Base-by-base conservation (phyloP, 352 stramenopile species). In the Thalassiosira delicatula region DNA sequence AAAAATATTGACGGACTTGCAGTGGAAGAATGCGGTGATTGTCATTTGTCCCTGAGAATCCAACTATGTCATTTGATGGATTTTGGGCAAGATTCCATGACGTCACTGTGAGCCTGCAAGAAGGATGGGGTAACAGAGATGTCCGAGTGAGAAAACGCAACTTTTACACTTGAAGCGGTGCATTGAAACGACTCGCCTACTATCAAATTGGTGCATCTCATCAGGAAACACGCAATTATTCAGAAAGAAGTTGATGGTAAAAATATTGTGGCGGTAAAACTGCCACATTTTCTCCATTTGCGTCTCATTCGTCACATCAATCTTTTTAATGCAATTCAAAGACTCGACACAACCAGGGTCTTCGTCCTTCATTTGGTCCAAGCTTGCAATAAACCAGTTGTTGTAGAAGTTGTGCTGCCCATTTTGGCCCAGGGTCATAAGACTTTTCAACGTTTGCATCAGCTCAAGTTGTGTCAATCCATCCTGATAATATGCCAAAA, bases 21-120 rank as follows among this genome's bases (percentile, higher is more conserved):
- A 93, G 27, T 53, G 71, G 71, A 9, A 80, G 71, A 62, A 97
- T 57, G 0, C 84, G 84, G 14, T 96, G 93, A 32, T 95, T 97
- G 72, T 97, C 94, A 70, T 97, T 97, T 12, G 94, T 97, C 0
- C 94, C 95, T 0, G 93, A 97, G 67, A 97, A 97, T 0, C 95
- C 95, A 21, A 96, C 86, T 23, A 90, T 91, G 0, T 74, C 83
- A 0, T 83, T 62, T 37, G 61, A 76, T 44, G 44, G 30, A 0
- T 93, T 94, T 17, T 90, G 71, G 14, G 91, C 93, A 33, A 97
- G 69, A 80, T 97, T 90, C 94, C 94, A 97, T 12, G 94, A 85
- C 14, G 86, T 97, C 62, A 92, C 81, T 7, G 86, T 90, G 0
- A 97, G 74, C 0, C 93, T 87, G 2, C 92, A n/a, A 91, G 30